phyloP scores from a whole-genome alignment of 176 grass and related monocot genomes.

The Musa itinerans region DNA sequence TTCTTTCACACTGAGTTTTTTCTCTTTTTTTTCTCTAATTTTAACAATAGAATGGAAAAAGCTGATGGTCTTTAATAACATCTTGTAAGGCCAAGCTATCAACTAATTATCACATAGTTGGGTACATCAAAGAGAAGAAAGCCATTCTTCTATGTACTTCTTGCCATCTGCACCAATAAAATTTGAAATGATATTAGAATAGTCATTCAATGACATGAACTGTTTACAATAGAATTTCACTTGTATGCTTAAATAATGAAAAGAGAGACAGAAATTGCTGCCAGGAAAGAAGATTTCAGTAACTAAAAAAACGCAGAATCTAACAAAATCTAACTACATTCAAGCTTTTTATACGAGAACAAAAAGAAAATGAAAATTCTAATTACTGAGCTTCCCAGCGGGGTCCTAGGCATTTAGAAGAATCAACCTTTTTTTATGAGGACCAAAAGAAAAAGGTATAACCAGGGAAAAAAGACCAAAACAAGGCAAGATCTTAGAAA shows the following conservation, averaged over 20 bases:
- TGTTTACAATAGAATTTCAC: no score
- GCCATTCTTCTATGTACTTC: conserved; percentile 16
- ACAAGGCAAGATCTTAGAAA: background rate
- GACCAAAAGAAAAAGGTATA: no score
- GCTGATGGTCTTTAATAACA: background rate
- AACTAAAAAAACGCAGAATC: no score
- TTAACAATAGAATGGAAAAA: background rate
- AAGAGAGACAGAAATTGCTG: background rate
- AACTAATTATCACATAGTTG: background rate
- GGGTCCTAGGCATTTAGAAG: no score
- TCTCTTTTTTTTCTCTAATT: background rate
- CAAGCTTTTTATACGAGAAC: no score
- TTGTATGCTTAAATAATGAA: background rate
- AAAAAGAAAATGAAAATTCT: no score
- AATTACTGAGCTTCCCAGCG: no score
- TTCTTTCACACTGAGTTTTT: background rate
- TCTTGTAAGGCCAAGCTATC: background rate
- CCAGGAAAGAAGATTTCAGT: background rate
- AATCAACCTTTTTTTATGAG: no score
- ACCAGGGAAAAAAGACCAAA: no score
- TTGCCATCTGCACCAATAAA: conserved; percentile 17
- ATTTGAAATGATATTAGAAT: background rate
- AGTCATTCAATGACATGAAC: background rate
- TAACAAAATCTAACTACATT: no score
- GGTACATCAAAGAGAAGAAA: background rate